A percentile compares a stretch with the other conserved stretches of the same genome.
Evolutionary conservation across 306 rosid species (phyloP).

Genomic region (Vigna trinervia): DNA sequence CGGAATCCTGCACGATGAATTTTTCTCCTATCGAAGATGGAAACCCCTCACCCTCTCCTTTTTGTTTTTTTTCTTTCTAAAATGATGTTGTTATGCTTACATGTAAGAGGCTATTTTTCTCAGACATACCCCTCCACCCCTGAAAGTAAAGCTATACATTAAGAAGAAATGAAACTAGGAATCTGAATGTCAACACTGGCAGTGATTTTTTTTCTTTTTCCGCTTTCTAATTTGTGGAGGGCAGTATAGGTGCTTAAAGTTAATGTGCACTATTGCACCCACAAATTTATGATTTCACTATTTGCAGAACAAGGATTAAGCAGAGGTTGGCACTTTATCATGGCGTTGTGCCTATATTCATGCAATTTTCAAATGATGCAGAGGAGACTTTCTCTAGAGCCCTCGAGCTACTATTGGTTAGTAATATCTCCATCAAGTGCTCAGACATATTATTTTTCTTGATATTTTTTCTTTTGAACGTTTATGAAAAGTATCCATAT

Average conservation of each 20-base stretch:
- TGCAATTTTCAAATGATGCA: slow-evolving; percentile 85
- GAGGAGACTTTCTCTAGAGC: slow-evolving; percentile 94
- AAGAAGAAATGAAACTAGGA: neutral
- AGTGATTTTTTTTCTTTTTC: slow-evolving; percentile 4
- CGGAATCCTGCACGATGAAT: slow-evolving; percentile 8
- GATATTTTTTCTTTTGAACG: slow-evolving; percentile 30
- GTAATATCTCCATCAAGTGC: slow-evolving; percentile 38
- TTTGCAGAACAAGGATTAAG: slow-evolving; percentile 78
- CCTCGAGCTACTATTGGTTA: slow-evolving; percentile 73
- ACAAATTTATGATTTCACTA: slow-evolving; percentile 36
- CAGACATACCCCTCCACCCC: neutral
- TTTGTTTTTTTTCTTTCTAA: neutral
- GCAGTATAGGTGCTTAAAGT: slow-evolving; percentile 8
- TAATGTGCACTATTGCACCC: neutral
- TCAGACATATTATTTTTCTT: slow-evolving; percentile 19
- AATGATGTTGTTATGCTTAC: neutral
- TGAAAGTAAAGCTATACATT: neutral
- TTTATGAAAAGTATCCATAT: slow-evolving; percentile 33
- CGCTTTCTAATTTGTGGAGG: slow-evolving; percentile 8
- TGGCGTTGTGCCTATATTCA: slow-evolving; percentile 79
- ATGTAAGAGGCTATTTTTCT: neutral
- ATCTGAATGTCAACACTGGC: neutral
- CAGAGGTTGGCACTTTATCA: slow-evolving; percentile 82
- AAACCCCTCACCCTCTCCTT: neutral
- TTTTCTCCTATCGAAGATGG: neutral